Evolutionary conservation across 2,329 filamentous ascomycete species (phyloP).

Genomic region (Diaporthe helianthi): DNA sequence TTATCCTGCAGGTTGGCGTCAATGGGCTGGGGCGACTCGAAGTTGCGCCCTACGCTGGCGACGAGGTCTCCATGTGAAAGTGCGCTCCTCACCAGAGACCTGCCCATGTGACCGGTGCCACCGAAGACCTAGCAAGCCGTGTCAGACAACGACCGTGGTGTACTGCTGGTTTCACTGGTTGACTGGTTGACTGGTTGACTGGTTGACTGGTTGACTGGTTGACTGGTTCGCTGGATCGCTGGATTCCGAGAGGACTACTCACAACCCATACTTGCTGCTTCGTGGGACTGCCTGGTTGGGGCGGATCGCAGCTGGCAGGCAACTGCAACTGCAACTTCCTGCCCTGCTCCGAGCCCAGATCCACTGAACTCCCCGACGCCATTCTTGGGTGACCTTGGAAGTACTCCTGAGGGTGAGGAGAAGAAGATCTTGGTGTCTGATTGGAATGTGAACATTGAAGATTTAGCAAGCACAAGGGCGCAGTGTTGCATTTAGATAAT

Average conservation of each 20-base stretch:
- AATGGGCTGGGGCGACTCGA: conserved; percentile 75
- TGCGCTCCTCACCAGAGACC: conserved; percentile 84
- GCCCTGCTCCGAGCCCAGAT: conserved; percentile 41
- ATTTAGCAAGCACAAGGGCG: not conserved
- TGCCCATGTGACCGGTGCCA: conserved; percentile 95
- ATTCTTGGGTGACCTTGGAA: conserved; percentile 31
- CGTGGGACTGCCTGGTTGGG: conserved; percentile 70
- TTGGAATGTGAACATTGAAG: not conserved
- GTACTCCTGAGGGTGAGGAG: not conserved
- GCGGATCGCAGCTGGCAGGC: conserved; percentile 86
- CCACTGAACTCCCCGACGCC: conserved; percentile 38
- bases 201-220: too few species aligned
- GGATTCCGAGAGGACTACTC: conserved; percentile 44
- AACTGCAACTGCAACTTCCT: conserved; percentile 72
- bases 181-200: too few species aligned
- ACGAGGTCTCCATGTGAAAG: conserved; percentile 84
- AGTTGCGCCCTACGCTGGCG: conserved; percentile 82
- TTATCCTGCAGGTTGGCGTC: conserved; percentile 77
- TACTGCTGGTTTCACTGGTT: conserved; percentile 29
- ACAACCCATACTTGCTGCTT: conserved; percentile 90
- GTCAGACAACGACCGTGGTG: conserved; percentile 22
- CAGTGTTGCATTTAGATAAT: not conserved
- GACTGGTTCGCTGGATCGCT: conserved; percentile 19
- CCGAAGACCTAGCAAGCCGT: conserved; percentile 75
- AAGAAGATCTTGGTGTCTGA: not conserved